Conservation (phyloP, 176 grass and related monocot genomes). For the Oropetium thomaeum region DNA sequence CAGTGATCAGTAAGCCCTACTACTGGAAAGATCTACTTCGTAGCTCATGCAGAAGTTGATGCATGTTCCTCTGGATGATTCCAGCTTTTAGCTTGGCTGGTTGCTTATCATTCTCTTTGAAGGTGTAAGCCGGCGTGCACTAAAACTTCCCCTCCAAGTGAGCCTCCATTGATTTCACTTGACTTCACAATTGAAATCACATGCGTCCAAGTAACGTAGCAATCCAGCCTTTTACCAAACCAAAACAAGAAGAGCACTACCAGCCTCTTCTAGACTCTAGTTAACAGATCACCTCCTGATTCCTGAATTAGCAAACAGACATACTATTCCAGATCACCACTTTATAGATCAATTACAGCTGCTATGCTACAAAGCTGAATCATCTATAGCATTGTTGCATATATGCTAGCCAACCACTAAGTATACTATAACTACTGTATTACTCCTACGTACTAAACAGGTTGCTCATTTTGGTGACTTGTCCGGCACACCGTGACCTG, state of each 20-base stretch:
- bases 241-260: no score
- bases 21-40: neutral
- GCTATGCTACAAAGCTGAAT: neutral
- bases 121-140: neutral
- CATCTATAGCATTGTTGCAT: neutral
- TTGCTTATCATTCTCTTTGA: neutral
- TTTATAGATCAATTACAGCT: constrained; percentile 7
- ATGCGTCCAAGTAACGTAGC: neutral
- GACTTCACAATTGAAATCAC: neutral
- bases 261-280: neutral
- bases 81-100: neutral
- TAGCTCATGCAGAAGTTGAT: neutral
- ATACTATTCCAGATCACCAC: neutral
- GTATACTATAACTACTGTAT: neutral
- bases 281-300: neutral
- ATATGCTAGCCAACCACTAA: constrained; percentile 8
- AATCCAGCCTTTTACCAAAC: no score
- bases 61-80: neutral
- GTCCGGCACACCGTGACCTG: constrained; percentile 13
- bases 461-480: constrained; percentile 21
- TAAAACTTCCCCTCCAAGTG: neutral
- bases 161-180: neutral
- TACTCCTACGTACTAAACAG: neutral
- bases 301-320: neutral
- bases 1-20: neutral